phyloP scores from a whole-genome alignment of 192 early-diverging fungal species.

The Podila epicladia region DNA sequence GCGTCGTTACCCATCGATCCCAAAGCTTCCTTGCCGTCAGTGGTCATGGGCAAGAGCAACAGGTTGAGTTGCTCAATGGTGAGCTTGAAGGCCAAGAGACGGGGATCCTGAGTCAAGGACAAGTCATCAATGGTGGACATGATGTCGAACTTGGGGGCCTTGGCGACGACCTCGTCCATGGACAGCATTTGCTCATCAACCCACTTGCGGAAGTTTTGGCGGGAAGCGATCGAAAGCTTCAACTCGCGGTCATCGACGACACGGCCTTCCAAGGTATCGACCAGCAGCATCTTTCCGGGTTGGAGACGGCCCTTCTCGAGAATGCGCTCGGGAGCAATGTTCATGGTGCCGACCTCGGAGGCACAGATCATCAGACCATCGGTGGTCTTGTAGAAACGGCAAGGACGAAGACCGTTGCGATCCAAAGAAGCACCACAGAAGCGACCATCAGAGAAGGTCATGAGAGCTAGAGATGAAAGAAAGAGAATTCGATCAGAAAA shows the following conservation, averaged over 20 bases:
- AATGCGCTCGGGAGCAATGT: constrained; percentile 81
- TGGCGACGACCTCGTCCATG: constrained; percentile 68
- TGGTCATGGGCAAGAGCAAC: constrained; percentile 87
- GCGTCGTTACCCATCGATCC: constrained; percentile 99
- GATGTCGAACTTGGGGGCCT: constrained; percentile 45
- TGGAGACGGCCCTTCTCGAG: constrained; percentile 93
- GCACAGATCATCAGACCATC: constrained; percentile 98
- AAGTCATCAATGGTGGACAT: constrained; percentile 63
- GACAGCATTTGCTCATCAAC: constrained; percentile 83
- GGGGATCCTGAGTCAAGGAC: constrained; percentile 77
- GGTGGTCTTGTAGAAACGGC: constrained; percentile 94
- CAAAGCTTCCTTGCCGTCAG: constrained; percentile 93
- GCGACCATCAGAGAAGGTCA: constrained; percentile 97
- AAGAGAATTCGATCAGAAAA: background rate
- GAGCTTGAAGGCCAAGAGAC: constrained; percentile 89
- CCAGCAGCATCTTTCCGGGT: constrained; percentile 97
- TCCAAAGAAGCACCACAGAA: constrained; percentile 98
- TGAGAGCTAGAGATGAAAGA: constrained; percentile 63
- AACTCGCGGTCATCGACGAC: constrained; percentile 93
- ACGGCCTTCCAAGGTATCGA: constrained; percentile 90
- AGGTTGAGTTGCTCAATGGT: constrained; percentile 94
- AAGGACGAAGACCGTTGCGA: constrained; percentile 98
- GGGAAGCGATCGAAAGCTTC: constrained; percentile 77
- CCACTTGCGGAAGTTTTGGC: constrained; percentile 86
- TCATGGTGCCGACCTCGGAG: constrained; percentile 94